Percentiles rank a stretch among this genome's conserved stretches.
Conservation (phyloP, 2,329 filamentous ascomycete species). For the Madurella mycetomatis region DNA sequence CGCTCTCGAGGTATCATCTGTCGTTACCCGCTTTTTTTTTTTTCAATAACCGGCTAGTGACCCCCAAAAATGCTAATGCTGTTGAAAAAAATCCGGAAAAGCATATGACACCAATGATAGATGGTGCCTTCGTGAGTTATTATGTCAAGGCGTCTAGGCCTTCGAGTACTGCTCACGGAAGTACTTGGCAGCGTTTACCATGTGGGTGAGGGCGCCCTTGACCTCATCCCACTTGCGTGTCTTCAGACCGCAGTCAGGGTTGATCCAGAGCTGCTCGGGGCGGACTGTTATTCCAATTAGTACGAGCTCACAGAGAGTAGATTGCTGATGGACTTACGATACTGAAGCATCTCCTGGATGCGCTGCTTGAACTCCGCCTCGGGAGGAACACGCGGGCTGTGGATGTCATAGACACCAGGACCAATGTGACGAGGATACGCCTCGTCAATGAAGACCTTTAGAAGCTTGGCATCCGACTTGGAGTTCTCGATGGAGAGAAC, state of each 20-base stretch:
- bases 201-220: constrained; percentile 90
- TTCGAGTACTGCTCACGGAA: constrained; percentile 82
- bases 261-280: constrained; percentile 98
- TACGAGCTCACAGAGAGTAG: not conserved
- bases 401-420: constrained; percentile 99
- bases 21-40: constrained; percentile 22
- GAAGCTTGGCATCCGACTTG: constrained; percentile 99
- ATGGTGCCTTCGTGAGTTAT: constrained; percentile 11
- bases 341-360: constrained; percentile 95
- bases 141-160: constrained; percentile 20
- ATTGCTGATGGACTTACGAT: constrained; percentile 61
- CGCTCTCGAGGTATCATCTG: constrained; percentile 28
- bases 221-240: constrained; percentile 98
- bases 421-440: constrained; percentile 97
- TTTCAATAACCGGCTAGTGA: constrained; percentile 22
- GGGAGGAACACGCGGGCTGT: constrained; percentile 94
- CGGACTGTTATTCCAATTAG: constrained; percentile 19
- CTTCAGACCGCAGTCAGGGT: constrained; percentile 99
- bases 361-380: constrained; percentile 98
- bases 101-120: constrained; percentile 15
- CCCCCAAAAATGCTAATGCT: constrained; percentile 27
- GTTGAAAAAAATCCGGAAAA: constrained; percentile 29
- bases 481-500: constrained; percentile 99
- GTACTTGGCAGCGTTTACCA: constrained; percentile 97
- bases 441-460: constrained; percentile 97